These are phyloP conservation scores for Begonia peltatifolia DNA, from an alignment of 306 rosid genomes.

Conservation along the genomic window DNA sequence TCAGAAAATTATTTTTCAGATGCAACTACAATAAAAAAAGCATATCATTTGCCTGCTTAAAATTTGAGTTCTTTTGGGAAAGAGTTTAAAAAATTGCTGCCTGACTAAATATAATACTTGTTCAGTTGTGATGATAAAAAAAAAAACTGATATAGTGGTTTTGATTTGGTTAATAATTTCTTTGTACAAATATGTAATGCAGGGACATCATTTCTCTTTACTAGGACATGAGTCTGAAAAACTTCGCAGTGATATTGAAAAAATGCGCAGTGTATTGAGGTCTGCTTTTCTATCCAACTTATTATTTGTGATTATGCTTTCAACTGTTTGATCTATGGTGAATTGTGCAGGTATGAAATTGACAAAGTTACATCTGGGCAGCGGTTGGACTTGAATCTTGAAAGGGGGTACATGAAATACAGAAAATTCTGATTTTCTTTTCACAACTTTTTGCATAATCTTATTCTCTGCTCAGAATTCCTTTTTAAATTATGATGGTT, in stretches of 20 bases:
- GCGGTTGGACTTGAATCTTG: conserved; percentile 92
- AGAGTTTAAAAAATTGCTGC: too few relatives aligned
- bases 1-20: too few relatives aligned
- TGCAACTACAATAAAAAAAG: too few relatives aligned
- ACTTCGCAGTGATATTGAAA: conserved; percentile 73
- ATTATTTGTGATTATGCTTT: neutral
- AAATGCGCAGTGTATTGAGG: conserved; percentile 92
- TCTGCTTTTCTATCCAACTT: conserved; percentile 8
- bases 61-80: too few relatives aligned
- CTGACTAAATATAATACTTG: neutral
- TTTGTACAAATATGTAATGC: conserved; percentile 12
- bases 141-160: neutral
- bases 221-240: conserved; percentile 89
- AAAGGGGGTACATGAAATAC: conserved; percentile 45
- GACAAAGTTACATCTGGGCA: conserved; percentile 94
- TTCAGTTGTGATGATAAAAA: neutral
- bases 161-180: conserved; percentile 4
- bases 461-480: too few relatives aligned
- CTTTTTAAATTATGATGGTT: neutral
- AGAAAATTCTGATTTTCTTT: neutral
- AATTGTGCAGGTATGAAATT: conserved; percentile 58
- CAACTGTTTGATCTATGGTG: conserved; percentile 5
- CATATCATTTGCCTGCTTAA: too few relatives aligned
- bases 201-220: conserved; percentile 90
- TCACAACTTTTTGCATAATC: too few relatives aligned